Percentiles rank a stretch among this genome's conserved stretches.
Conservation (phyloP, 495 filamentous ascomycete species). For the Annulohypoxylon maeteangense region DNA sequence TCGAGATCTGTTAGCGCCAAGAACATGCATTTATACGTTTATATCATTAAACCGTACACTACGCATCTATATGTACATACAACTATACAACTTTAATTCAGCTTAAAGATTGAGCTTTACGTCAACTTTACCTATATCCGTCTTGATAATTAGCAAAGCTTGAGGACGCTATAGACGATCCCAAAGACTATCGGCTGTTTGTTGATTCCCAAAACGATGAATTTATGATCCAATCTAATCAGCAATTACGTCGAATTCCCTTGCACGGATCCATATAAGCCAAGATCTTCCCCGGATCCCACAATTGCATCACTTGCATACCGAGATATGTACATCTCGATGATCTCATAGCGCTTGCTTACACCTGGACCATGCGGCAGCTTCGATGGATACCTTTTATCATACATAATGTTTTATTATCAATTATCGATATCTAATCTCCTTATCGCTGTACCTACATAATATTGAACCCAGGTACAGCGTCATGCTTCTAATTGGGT, state of each 20-base stretch:
- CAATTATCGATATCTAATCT: neutral
- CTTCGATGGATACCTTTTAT: constrained; percentile 21
- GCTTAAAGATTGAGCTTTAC: neutral
- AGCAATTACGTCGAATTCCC: constrained; percentile 9
- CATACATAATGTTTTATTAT: neutral
- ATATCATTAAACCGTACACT: neutral
- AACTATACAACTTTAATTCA: neutral
- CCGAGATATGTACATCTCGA: constrained; percentile 20
- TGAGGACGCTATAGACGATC: neutral
- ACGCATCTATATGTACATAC: neutral
- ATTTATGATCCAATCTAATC: constrained; percentile 3
- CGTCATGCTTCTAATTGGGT: neutral
- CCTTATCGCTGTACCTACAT: neutral
- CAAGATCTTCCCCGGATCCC: constrained; percentile 37
- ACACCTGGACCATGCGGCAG: constrained; percentile 6
- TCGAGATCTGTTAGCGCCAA: constrained; percentile 23
- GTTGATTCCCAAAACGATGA: neutral
- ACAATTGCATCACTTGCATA: constrained; percentile 43
- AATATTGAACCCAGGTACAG: neutral
- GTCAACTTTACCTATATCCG: neutral
- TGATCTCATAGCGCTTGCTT: constrained; percentile 8
- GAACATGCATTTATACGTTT: neutral
- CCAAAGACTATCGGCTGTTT: neutral
- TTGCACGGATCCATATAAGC: constrained; percentile 11
- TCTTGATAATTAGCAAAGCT: neutral